Percentiles rank a stretch among this genome's conserved stretches.
Conservation (phyloP, 441 rosid species). For the Arabidopsis lyrata region DNA sequence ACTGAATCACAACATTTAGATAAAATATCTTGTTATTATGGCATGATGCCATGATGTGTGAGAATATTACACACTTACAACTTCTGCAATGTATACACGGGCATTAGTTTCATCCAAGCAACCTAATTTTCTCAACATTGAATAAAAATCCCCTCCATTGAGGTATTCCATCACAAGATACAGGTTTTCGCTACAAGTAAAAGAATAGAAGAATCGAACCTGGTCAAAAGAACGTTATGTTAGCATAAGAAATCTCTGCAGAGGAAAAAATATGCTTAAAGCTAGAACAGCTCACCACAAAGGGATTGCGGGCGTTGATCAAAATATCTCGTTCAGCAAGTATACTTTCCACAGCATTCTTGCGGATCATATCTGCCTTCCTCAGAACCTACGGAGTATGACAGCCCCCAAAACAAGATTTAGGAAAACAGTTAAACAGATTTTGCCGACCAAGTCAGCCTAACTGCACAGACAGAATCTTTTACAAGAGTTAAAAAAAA, state of each 20-base stretch:
- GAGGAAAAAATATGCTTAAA: slow-evolving; percentile 48
- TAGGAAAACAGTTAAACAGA: neutral
- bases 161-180: slow-evolving; percentile 99
- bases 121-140: slow-evolving; percentile 79
- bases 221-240: slow-evolving; percentile 50
- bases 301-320: slow-evolving; percentile 91
- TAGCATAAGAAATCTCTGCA: slow-evolving; percentile 44
- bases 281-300: slow-evolving; percentile 88
- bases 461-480: neutral
- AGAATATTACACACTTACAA: slow-evolving; percentile 68
- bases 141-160: slow-evolving; percentile 95
- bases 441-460: slow-evolving; percentile 13
- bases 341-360: slow-evolving; percentile 98
- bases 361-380: slow-evolving; percentile 94
- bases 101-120: slow-evolving; percentile 90
- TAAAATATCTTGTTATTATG: slow-evolving; percentile 26
- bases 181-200: slow-evolving; percentile 91
- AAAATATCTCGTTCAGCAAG: slow-evolving; percentile 95
- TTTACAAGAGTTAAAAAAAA: slow-evolving; percentile 1
- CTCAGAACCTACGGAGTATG: slow-evolving; percentile 73
- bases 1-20: slow-evolving; percentile 33
- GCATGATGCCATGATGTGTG: slow-evolving; percentile 19
- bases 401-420: slow-evolving; percentile 22
- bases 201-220: slow-evolving; percentile 99
- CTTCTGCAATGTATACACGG: slow-evolving; percentile 96